Evolutionary conservation across 2,329 filamentous ascomycete genomes (phyloP).

Genomic region (Cytospora piceicola): DNA sequence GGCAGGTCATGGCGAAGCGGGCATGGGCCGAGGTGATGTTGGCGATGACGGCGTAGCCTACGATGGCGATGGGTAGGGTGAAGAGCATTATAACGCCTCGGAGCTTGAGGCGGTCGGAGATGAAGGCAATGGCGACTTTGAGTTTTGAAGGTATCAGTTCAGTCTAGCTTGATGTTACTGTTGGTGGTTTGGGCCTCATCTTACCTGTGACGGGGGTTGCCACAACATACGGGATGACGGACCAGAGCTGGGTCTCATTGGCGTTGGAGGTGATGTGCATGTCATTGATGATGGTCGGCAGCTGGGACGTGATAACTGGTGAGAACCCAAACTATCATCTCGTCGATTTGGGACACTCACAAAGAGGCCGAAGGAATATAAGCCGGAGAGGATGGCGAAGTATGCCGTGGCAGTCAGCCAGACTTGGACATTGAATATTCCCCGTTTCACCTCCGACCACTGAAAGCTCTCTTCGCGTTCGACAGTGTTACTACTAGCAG

Average conservation of each 20-base stretch:
- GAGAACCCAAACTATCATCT: background rate
- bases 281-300: slow-evolving; percentile 68
- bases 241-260: slow-evolving; percentile 65
- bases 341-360: slow-evolving; percentile 42
- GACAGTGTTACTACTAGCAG: slow-evolving; percentile 32
- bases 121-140: slow-evolving; percentile 54
- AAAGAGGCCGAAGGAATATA: slow-evolving; percentile 69
- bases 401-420: slow-evolving; percentile 68
- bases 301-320: slow-evolving; percentile 39
- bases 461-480: slow-evolving; percentile 53
- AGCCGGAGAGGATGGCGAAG: slow-evolving; percentile 60
- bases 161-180: too few relatives aligned
- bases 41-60: slow-evolving; percentile 67
- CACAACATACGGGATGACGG: slow-evolving; percentile 66
- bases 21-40: slow-evolving; percentile 54
- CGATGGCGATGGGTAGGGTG: slow-evolving; percentile 65
- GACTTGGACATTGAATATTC: slow-evolving; percentile 61
- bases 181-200: too few relatives aligned
- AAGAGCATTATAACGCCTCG: slow-evolving; percentile 66
- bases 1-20: slow-evolving; percentile 68
- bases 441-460: slow-evolving; percentile 67
- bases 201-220: slow-evolving; percentile 59
- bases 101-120: slow-evolving; percentile 64
- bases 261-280: slow-evolving; percentile 56
- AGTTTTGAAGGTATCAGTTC: background rate